phyloP scores from a whole-genome alignment of 768 basidiomycete species.

The Hygrocybe coccinea region DNA sequence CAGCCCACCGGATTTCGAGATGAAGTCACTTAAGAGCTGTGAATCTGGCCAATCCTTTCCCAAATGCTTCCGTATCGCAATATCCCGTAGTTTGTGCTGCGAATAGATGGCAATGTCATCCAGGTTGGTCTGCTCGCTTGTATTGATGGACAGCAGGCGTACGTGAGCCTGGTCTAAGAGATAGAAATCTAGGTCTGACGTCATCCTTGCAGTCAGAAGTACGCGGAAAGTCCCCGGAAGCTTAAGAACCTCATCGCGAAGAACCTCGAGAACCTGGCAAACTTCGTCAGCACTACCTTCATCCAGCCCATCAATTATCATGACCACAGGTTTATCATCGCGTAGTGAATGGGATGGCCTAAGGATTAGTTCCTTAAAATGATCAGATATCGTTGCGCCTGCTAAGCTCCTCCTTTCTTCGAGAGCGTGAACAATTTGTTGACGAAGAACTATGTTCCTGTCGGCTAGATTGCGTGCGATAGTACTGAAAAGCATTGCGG shows the following conservation, averaged over 20 bases:
- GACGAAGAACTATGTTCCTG: neutral
- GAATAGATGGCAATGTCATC: too few species aligned
- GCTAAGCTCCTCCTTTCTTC: neutral
- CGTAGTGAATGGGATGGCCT: neutral
- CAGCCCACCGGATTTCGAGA: too few species aligned
- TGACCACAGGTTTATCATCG: neutral
- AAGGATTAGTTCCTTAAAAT: slow-evolving; percentile 1
- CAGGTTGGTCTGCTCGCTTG: too few species aligned
- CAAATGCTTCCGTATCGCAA: too few species aligned
- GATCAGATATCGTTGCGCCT: neutral
- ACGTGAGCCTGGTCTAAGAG: too few species aligned
- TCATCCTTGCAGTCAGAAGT: too few species aligned
- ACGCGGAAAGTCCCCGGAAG: neutral
- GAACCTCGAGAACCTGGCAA: neutral
- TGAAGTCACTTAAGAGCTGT: too few species aligned
- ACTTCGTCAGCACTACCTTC: too few species aligned
- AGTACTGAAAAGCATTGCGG: slow-evolving; percentile 1
- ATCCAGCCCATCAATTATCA: neutral
- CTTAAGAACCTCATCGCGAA: neutral
- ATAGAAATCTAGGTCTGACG: too few species aligned
- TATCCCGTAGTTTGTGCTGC: too few species aligned
- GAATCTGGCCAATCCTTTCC: too few species aligned
- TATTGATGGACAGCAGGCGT: too few species aligned
- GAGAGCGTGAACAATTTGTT: neutral
- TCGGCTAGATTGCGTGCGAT: slow-evolving; percentile 2